These are phyloP conservation scores for Ajuga chamaepitys DNA, from an alignment of 257 asterid species.

Conservation along the genomic window DNA sequence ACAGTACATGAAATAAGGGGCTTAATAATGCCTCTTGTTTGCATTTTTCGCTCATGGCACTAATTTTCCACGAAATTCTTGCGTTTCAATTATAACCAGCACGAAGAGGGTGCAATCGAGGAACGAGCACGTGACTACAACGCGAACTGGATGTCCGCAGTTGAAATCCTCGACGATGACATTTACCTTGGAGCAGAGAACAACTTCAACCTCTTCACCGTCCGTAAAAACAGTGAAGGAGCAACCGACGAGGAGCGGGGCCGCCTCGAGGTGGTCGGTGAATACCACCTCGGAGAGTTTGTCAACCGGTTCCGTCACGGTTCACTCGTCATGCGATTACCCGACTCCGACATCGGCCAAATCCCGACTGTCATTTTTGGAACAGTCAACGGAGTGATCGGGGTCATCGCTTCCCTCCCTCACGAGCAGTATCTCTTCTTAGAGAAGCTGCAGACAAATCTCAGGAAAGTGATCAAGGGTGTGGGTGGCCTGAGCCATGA, in stretches of 20 bases:
- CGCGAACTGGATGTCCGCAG: conserved; percentile 99
- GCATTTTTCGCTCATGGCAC: background rate
- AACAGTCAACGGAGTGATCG: conserved; percentile 89
- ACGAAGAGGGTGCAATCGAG: conserved; percentile 98
- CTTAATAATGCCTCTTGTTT: background rate
- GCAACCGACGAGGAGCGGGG: conserved; percentile 97
- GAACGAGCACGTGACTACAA: conserved; percentile 98
- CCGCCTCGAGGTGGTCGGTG: conserved; percentile 97
- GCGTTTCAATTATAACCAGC: conserved; percentile 32
- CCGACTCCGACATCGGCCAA: conserved; percentile 88
- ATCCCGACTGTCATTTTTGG: conserved; percentile 94
- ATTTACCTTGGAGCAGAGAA: conserved; percentile 91
- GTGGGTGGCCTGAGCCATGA: conserved; percentile 95
- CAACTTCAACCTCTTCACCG: conserved; percentile 76
- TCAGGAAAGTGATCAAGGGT: conserved; percentile 89
- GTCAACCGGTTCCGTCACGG: conserved; percentile 90
- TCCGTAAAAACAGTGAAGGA: conserved; percentile 89
- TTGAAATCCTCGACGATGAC: conserved; percentile 93
- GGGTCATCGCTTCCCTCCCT: conserved; percentile 91
- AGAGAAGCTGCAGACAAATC: conserved; percentile 68
- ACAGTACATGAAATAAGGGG: too few relatives aligned
- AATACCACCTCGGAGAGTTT: conserved; percentile 95
- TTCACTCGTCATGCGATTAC: conserved; percentile 90
- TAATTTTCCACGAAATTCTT: conserved; percentile 5
- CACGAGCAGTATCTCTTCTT: conserved; percentile 65